Percentiles rank a stretch among this genome's conserved stretches.
These are phyloP conservation scores for Panaeolus papilionaceus DNA, from an alignment of 768 basidiomycete genomes.

Conservation along the genomic window DNA sequence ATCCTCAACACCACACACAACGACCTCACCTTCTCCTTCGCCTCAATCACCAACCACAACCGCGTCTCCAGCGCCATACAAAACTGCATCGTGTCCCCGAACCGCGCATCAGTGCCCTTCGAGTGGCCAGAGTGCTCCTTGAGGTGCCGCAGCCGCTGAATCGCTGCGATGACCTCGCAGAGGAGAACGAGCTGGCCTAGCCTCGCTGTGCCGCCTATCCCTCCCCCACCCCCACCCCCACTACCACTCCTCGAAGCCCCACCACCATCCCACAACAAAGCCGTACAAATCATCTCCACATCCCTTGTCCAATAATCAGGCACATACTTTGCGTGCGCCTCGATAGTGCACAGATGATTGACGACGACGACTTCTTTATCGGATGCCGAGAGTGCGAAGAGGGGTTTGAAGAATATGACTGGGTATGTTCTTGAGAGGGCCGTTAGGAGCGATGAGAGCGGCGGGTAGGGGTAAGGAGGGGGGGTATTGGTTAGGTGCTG, in stretches of 20 bases:
- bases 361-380: constrained; percentile 64
- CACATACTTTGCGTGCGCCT: constrained; percentile 57
- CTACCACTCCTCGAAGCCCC: neutral
- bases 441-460: constrained; percentile 58
- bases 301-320: constrained; percentile 72
- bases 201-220: constrained; percentile 53
- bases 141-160: constrained; percentile 50
- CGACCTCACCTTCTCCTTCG: constrained; percentile 48
- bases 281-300: constrained; percentile 77
- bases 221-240: neutral
- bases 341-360: constrained; percentile 62
- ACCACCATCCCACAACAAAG: constrained; percentile 58
- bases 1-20: constrained; percentile 35
- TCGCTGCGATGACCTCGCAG: constrained; percentile 61
- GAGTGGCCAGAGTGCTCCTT: constrained; percentile 38
- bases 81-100: constrained; percentile 49
- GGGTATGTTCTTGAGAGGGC: constrained; percentile 58
- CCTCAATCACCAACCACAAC: constrained; percentile 59
- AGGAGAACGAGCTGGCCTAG: constrained; percentile 69
- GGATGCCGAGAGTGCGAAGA: constrained; percentile 73
- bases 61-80: constrained; percentile 61
- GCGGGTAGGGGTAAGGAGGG: constrained; percentile 51
- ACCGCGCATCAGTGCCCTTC: constrained; percentile 36
- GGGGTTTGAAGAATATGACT: constrained; percentile 71
- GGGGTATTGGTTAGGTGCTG: constrained; percentile 63